Evolutionary conservation across 257 asterid genomes (phyloP).

Genomic region (Capsicum rhomboideum): DNA sequence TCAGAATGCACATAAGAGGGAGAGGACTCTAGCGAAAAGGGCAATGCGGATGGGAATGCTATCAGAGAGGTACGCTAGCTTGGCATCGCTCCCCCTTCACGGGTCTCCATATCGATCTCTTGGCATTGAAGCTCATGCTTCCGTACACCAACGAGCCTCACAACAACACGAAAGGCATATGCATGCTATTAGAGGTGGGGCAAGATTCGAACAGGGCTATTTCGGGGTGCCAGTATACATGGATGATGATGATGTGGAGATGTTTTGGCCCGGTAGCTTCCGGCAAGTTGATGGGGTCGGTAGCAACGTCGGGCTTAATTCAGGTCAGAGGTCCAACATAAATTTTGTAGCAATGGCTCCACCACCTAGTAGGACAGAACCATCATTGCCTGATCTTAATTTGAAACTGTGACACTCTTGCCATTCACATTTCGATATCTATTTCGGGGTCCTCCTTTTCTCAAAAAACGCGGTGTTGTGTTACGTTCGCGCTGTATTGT

Average conservation of each 20-base stretch:
- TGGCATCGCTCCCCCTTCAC: constrained; percentile 79
- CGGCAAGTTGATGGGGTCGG: constrained; percentile 50
- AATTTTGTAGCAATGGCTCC: constrained; percentile 34
- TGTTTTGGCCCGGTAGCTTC: constrained; percentile 89
- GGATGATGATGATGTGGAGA: constrained; percentile 52
- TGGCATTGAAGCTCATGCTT: constrained; percentile 75
- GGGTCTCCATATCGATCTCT: constrained; percentile 65
- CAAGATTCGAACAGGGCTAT: constrained; percentile 60
- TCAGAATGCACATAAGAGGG: constrained; percentile 95
- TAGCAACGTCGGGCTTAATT: constrained; percentile 9
- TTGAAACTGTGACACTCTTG: constrained; percentile 44
- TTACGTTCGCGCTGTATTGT: neutral
- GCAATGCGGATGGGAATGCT: constrained; percentile 87
- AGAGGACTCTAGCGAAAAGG: constrained; percentile 79
- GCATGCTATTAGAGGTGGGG: constrained; percentile 45
- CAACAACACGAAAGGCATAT: constrained; percentile 33
- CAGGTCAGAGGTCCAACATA: constrained; percentile 35
- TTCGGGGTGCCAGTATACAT: constrained; percentile 45
- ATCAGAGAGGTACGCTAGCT: constrained; percentile 68
- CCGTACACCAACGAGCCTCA: constrained; percentile 40
- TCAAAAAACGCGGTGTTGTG: neutral
- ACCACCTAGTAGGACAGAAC: constrained; percentile 26
- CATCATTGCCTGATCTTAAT: constrained; percentile 70
- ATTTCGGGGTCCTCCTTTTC: neutral
- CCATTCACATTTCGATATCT: neutral